Evolutionary conservation across 2,329 filamentous ascomycete species (phyloP).

Genomic region (Microcyclospora tardicrescens): DNA sequence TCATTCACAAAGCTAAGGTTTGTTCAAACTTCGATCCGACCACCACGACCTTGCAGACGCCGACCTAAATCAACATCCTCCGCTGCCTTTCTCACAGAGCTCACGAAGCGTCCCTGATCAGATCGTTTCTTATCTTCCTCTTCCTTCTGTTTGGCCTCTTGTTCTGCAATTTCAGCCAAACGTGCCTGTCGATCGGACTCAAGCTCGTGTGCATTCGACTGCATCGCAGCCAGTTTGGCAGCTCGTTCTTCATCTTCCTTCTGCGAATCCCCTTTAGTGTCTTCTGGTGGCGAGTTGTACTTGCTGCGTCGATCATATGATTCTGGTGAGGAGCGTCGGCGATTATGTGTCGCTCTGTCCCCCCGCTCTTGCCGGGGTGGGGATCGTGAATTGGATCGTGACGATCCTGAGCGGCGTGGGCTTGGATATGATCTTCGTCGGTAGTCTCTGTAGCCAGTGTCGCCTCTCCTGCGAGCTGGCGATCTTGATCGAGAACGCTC

Average conservation of each 20-base stretch:
- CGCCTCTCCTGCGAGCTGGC: slow-evolving; percentile 22
- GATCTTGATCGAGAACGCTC: slow-evolving; percentile 25
- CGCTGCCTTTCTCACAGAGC: slow-evolving; percentile 19
- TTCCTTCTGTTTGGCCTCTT: slow-evolving; percentile 51
- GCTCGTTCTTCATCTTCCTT: slow-evolving; percentile 22
- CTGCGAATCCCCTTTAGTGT: slow-evolving; percentile 9
- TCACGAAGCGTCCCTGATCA: slow-evolving; percentile 25
- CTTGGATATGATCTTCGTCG: slow-evolving; percentile 22
- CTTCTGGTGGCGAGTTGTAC: slow-evolving; percentile 16
- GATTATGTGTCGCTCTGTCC: slow-evolving; percentile 6
- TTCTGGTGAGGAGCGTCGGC: slow-evolving; percentile 8
- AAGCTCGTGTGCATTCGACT: slow-evolving; percentile 41
- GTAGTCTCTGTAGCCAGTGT: slow-evolving; percentile 20
- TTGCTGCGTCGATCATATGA: slow-evolving; percentile 12
- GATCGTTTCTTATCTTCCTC: slow-evolving; percentile 45
- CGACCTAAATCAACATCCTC: slow-evolving; percentile 19
- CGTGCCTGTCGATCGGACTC: slow-evolving; percentile 58
- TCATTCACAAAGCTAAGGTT: too few species aligned
- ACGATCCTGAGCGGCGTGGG: slow-evolving; percentile 22
- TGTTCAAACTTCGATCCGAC: too few species aligned
- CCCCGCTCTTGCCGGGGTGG: slow-evolving; percentile 14
- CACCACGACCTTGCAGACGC: slow-evolving; percentile 11
- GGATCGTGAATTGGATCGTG: slow-evolving; percentile 23
- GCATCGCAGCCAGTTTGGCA: slow-evolving; percentile 28
- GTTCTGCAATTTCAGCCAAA: slow-evolving; percentile 51